Percentiles rank a stretch among this genome's conserved stretches.
Conservation (phyloP, 139 green algal genomes). For the Tetraselmis striata region DNA sequence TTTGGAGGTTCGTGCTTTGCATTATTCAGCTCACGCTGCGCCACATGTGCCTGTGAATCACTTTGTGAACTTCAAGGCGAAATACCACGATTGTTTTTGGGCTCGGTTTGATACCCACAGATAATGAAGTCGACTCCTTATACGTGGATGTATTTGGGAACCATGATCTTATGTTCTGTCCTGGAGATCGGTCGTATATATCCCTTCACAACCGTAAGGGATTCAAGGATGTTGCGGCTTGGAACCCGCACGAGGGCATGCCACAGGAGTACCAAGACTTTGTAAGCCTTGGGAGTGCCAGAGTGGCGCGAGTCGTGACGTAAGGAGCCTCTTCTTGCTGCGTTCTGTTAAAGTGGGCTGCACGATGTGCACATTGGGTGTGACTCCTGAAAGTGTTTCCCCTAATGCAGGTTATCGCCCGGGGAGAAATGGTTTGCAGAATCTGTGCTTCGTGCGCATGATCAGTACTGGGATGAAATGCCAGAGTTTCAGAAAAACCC, state of each 20-base stretch:
- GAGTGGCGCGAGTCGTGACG: neutral
- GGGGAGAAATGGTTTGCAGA: neutral
- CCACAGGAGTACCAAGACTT: neutral
- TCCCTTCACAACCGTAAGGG: neutral
- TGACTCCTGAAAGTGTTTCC: no score
- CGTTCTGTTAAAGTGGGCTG: no score
- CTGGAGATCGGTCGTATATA: neutral
- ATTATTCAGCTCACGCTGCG: no score
- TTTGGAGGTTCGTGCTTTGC: neutral
- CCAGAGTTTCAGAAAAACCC: neutral
- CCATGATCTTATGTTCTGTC: neutral
- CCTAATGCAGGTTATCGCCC: neutral
- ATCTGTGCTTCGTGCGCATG: neutral
- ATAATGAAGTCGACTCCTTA: neutral
- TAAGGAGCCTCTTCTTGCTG: no score
- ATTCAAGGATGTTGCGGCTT: neutral
- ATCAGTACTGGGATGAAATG: neutral
- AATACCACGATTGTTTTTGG: no score
- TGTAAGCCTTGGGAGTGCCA: neutral
- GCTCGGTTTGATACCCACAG: neutral
- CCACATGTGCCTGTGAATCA: no score
- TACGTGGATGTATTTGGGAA: neutral
- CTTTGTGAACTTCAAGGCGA: no score
- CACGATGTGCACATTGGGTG: no score
- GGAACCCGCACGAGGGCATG: neutral